phyloP scores from a whole-genome alignment of 768 basidiomycete species.

The Amanita phalloides region DNA sequence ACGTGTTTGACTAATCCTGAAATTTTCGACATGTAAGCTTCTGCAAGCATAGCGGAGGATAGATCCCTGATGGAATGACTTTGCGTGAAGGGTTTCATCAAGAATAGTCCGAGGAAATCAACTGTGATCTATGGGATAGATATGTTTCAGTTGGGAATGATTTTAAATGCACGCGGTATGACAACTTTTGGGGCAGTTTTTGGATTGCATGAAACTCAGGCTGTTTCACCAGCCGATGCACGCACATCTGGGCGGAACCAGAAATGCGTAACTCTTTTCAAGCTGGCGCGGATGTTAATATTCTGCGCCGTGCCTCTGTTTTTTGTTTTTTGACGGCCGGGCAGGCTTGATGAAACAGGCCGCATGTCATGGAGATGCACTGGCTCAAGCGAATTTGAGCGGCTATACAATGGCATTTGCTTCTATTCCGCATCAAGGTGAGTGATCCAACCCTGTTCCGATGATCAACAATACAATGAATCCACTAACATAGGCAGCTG shows the following conservation, averaged over 20 bases:
- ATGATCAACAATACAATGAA: background rate
- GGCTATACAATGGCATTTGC: background rate
- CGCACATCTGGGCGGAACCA: background rate
- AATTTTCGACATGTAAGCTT: too few relatives aligned
- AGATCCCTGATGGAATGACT: too few relatives aligned
- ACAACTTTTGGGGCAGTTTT: background rate
- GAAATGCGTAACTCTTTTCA: background rate
- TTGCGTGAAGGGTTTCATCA: background rate
- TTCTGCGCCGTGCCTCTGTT: conserved; percentile 77
- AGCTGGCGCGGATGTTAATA: conserved; percentile 37
- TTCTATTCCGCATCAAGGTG: conserved; percentile 14
- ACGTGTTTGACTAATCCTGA: too few relatives aligned
- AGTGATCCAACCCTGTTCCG: background rate
- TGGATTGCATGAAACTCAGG: background rate
- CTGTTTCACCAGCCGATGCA: background rate
- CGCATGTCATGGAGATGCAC: conserved; percentile 25
- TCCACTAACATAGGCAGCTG: too few relatives aligned
- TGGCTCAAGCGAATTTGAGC: background rate
- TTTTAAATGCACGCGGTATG: background rate
- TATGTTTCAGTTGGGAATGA: background rate
- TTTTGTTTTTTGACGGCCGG: conserved; percentile 87
- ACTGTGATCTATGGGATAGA: background rate
- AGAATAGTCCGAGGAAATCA: background rate
- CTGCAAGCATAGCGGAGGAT: too few relatives aligned
- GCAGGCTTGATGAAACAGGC: conserved; percentile 68